phyloP scores from a whole-genome alignment of 2,329 filamentous ascomycete genomes.

The Claviceps africana region DNA sequence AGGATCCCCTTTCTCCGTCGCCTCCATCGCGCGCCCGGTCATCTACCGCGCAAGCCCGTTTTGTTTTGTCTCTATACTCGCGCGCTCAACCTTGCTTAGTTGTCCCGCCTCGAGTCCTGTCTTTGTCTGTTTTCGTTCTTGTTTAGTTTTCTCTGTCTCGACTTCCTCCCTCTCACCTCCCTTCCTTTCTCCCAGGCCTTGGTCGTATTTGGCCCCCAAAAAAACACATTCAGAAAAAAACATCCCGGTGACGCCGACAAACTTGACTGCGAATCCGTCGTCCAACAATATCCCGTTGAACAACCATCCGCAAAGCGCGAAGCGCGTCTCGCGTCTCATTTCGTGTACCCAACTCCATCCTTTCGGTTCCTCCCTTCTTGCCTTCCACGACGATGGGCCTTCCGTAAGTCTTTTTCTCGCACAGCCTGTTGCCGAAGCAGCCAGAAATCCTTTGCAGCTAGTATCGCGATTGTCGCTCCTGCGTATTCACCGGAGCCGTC shows the following conservation, averaged over 20 bases:
- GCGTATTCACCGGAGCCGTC: neutral
- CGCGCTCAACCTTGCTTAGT: neutral
- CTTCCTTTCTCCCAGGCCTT: neutral
- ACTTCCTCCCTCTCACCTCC: neutral
- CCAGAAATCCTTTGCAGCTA: neutral
- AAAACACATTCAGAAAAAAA: neutral
- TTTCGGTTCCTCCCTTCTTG: neutral
- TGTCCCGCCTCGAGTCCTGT: neutral
- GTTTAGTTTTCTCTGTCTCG: neutral
- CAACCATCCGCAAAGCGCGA: too few relatives aligned
- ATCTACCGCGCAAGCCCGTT: neutral
- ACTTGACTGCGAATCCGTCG: neutral
- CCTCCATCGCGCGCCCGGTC: neutral
- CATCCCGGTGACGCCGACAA: neutral
- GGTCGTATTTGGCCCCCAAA: neutral
- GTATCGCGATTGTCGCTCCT: neutral
- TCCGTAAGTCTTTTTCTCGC: slow-evolving; percentile 26
- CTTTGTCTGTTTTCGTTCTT: neutral
- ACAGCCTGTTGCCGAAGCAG: neutral
- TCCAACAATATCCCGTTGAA: neutral
- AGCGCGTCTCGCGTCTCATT: neutral
- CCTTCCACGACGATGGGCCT: slow-evolving; percentile 25
- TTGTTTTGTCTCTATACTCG: neutral
- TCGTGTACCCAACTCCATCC: neutral
- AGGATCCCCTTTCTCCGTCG: neutral